Evolutionary conservation across 164 flowering plant genomes (phyloP).

Genomic region (Liriodendron chinense): DNA sequence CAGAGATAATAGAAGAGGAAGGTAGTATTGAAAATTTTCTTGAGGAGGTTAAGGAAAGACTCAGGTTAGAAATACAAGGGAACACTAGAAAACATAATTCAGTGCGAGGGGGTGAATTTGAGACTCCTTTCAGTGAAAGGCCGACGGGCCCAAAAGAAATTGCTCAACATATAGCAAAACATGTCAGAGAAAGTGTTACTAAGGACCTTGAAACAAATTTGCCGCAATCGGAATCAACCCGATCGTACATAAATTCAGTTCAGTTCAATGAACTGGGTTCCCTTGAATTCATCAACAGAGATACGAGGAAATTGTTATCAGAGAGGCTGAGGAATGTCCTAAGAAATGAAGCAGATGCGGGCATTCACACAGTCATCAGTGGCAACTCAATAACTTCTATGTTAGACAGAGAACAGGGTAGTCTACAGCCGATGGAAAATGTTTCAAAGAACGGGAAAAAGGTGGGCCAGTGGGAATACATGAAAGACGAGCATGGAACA

Average conservation of each 20-base stretch:
- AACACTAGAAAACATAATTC: constrained; percentile 37
- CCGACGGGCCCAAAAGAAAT: constrained; percentile 57
- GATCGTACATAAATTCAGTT: constrained; percentile 66
- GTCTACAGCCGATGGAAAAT: constrained; percentile 27
- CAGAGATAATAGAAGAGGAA: constrained; percentile 49
- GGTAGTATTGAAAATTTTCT: constrained; percentile 77
- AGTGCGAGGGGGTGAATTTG: constrained; percentile 67
- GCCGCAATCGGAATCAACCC: constrained; percentile 72
- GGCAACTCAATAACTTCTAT: constrained; percentile 34
- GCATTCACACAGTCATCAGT: constrained; percentile 14
- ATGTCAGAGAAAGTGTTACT: constrained; percentile 60
- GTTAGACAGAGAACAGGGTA: constrained; percentile 24
- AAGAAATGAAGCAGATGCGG: constrained; percentile 35
- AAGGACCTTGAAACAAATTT: constrained; percentile 53
- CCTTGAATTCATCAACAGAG: constrained; percentile 64
- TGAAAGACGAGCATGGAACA: constrained; percentile 36
- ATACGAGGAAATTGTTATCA: constrained; percentile 63
- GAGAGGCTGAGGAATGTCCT: constrained; percentile 71
- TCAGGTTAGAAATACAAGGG: constrained; percentile 70
- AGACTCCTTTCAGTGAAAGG: constrained; percentile 64
- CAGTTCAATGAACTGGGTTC: constrained; percentile 51
- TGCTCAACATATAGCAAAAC: constrained; percentile 57
- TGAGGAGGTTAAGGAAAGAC: constrained; percentile 81
- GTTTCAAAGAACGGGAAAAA: constrained; percentile 20
- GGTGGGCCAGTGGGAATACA: constrained; percentile 26